Base-by-base conservation (phyloP, 2,329 filamentous ascomycete genomes). In the Colletotrichum sp. region DNA sequence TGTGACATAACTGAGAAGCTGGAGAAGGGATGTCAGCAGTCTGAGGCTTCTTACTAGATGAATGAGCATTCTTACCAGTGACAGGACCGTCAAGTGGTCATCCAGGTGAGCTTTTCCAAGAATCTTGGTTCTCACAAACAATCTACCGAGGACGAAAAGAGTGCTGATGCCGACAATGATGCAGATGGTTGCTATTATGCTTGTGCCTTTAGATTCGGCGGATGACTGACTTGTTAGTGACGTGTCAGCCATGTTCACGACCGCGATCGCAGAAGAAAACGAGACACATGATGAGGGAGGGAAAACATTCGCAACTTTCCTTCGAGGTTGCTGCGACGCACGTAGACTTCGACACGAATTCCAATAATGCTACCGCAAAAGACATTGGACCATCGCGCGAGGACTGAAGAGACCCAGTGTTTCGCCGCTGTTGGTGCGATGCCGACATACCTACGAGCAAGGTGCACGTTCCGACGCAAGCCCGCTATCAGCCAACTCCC, bases 141-240 rank as follows among this genome's bases (percentile, higher is more conserved):
- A 26, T 3, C 69, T 15, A 10, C 30, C 49, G 13, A 64, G 13
- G 6, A 72, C 69, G 13, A 72, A 72, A 4, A 72, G 13, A 32
- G 49, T 72, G 24, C 69, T 72, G 69, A 72, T 67, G 13, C 49
- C 32, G 4, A 67, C 18, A 8, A 72, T 39, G 28, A 69, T 12
- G 13, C 65, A 73, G 18, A 69, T 57, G 4, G 71, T 63, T 2
- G 26, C 1, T 1, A 64, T 69, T 12, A 73, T 69, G 21, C 39
- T 62, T 6, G 65, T 18, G 8, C 39, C 71, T 57, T 69, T 63
- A 9, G 68, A 39, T 6, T 73, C 71, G 6, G 55, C 28, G 18
- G 10, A 8, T 49, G n/a, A 8, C 6, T 6, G 5, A 13, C 44
- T 49, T 49, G 10, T 21, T 12, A 21, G 44, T 21, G 44, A 21